Conservation (phyloP, 1,139 yeast species). For the Pichia sp. region DNA sequence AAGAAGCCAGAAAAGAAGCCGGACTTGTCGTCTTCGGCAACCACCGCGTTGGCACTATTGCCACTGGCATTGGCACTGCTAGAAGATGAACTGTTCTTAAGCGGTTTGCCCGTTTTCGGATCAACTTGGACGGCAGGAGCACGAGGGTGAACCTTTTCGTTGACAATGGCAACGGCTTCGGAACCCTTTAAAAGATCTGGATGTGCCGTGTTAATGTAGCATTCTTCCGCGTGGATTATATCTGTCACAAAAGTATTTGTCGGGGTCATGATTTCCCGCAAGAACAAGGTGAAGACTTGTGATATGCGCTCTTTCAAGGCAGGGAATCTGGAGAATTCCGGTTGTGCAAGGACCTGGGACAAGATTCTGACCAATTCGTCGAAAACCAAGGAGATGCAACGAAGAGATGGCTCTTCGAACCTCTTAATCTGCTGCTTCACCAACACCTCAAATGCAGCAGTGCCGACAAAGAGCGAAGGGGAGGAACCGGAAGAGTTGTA, state of each 20-base stretch:
- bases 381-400: conserved; percentile 86
- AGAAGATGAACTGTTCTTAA: conserved; percentile 15
- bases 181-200: conserved; percentile 94
- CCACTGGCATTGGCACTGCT: conserved; percentile 29
- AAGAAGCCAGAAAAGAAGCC: conserved; percentile 90
- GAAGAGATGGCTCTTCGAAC: conserved; percentile 88
- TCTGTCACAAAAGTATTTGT: conserved; percentile 83
- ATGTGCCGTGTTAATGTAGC: conserved; percentile 95
- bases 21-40: conserved; percentile 38
- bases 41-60: conserved; percentile 17
- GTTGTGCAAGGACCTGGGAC: conserved; percentile 76
- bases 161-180: conserved; percentile 92
- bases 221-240: conserved; percentile 79
- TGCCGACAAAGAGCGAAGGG: conserved; percentile 96
- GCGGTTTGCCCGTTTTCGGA: conserved; percentile 86
- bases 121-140: conserved; percentile 72
- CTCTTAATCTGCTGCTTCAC: conserved; percentile 93
- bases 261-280: conserved; percentile 77
- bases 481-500: conserved; percentile 96
- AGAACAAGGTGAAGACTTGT: conserved; percentile 71
- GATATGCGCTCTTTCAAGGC: conserved; percentile 82
- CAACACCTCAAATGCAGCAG: conserved; percentile 93
- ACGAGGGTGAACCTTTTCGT: conserved; percentile 78
- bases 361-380: conserved; percentile 92
- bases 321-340: conserved; percentile 86